Percentiles rank a stretch among this genome's conserved stretches.
These are phyloP conservation scores for Pseudisothecium myosuroides DNA, from an alignment of 225 moss, liverwort and hornwort genomes.

Conservation along the genomic window DNA sequence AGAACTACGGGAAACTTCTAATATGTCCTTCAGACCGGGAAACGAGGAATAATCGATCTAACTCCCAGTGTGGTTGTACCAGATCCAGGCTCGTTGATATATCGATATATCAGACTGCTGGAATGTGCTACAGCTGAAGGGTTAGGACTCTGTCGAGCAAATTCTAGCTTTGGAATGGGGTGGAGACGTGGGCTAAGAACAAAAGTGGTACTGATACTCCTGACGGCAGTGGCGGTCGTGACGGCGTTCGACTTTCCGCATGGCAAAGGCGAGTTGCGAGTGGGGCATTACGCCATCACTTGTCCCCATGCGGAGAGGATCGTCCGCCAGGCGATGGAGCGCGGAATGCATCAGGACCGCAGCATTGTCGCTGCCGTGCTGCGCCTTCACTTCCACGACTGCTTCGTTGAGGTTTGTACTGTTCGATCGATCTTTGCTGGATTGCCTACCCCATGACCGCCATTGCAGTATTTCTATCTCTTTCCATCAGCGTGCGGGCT, in stretches of 20 bases:
- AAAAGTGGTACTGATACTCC: neutral
- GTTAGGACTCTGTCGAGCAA: neutral
- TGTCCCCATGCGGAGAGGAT: constrained; percentile 28
- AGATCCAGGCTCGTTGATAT: neutral
- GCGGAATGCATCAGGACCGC: constrained; percentile 10
- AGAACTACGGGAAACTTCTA: neutral
- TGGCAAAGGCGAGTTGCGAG: neutral
- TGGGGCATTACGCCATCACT: constrained; percentile 16
- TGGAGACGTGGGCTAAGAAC: neutral
- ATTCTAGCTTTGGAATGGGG: neutral
- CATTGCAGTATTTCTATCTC: neutral
- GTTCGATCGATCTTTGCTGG: no score
- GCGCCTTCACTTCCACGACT: constrained; percentile 47
- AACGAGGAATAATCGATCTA: neutral
- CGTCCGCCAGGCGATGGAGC: constrained; percentile 6
- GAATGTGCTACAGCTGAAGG: neutral
- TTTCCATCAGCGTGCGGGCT: neutral
- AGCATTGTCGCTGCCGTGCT: constrained; percentile 16
- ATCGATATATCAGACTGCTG: neutral
- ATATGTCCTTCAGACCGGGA: neutral
- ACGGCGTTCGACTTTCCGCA: neutral
- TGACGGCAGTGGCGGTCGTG: neutral
- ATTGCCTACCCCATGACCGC: neutral
- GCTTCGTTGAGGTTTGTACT: constrained; percentile 18
- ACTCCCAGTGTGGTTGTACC: neutral